Conservation (phyloP, 306 rosid species). For the Acacia melanoxylon region DNA sequence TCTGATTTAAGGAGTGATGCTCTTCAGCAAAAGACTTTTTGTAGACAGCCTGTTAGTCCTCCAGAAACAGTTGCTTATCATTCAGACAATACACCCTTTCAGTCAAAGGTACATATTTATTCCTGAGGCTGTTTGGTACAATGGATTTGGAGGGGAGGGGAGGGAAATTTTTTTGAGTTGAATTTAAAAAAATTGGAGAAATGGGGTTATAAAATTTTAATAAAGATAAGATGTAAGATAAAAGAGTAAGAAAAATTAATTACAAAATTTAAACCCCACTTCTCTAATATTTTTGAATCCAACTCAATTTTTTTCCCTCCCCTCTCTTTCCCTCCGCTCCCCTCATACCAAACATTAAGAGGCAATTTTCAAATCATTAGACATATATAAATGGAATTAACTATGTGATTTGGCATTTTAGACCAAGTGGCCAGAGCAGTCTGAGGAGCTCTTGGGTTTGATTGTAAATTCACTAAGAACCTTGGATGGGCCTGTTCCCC, state of each 20-base stretch:
- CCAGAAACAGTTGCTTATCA: constrained; percentile 82
- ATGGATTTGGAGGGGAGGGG: no score
- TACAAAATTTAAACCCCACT: no score
- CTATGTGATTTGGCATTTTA: constrained; percentile 44
- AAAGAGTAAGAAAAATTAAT: no score
- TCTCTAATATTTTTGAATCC: no score
- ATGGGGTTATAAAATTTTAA: no score
- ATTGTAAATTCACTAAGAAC: constrained; percentile 95
- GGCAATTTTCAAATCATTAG: constrained; percentile 17
- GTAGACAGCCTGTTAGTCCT: constrained; percentile 67
- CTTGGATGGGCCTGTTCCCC: constrained; percentile 92
- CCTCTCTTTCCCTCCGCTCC: no score
- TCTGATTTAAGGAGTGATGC: constrained; percentile 59
- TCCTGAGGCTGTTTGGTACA: neutral
- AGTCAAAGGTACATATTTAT: constrained; percentile 67
- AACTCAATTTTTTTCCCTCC: no score
- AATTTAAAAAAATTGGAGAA: no score
- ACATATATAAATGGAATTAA: constrained; percentile 20
- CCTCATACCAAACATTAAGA: neutral
- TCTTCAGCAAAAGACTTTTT: constrained; percentile 57
- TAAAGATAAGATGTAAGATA: no score
- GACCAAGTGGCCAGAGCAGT: constrained; percentile 99
- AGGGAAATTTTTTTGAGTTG: no score
- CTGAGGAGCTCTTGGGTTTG: constrained; percentile 98
- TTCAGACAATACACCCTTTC: constrained; percentile 67